Conservation (phyloP, 495 filamentous ascomycete species). For the Aspergillus diversus region DNA sequence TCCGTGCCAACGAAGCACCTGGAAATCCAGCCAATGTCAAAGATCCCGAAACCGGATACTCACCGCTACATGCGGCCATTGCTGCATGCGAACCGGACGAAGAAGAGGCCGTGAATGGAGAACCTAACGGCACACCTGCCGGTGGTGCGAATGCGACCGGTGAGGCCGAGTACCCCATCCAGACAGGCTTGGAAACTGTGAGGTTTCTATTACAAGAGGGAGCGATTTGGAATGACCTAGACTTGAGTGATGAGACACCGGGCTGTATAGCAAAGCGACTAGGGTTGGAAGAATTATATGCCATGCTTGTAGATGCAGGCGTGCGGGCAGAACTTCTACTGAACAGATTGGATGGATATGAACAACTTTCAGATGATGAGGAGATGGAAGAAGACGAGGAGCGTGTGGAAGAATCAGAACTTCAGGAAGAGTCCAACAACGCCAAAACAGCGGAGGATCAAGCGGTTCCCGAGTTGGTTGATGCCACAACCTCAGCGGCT, state of each 20-base stretch:
- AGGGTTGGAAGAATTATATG: conserved; percentile 73
- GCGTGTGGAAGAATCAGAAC: conserved; percentile 24
- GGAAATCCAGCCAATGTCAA: conserved; percentile 70
- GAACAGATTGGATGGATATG: conserved; percentile 75
- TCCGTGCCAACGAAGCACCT: conserved; percentile 58
- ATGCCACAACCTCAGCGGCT: conserved; percentile 26
- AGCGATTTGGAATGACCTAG: conserved; percentile 96
- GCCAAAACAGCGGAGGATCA: conserved; percentile 16
- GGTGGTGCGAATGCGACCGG: conserved; percentile 13
- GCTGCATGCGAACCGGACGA: conserved; percentile 71
- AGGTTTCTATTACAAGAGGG: conserved; percentile 80
- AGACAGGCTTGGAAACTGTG: conserved; percentile 66
- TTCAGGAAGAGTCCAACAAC: conserved; percentile 30
- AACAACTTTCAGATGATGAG: conserved; percentile 66
- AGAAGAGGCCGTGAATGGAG: conserved; percentile 26
- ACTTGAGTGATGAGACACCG: conserved; percentile 83
- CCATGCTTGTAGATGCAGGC: conserved; percentile 86
- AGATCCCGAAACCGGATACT: conserved; percentile 82
- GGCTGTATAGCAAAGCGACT: conserved; percentile 82
- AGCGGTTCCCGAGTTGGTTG: conserved; percentile 37
- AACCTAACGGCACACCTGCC: conserved; percentile 31
- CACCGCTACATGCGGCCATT: conserved; percentile 89
- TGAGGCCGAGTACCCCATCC: conserved; percentile 45
- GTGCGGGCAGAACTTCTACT: conserved; percentile 89
- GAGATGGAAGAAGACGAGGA: conserved; percentile 33